These are phyloP conservation scores for Hygrophorus pudorinus DNA, from an alignment of 768 basidiomycete genomes.

Conservation along the genomic window DNA sequence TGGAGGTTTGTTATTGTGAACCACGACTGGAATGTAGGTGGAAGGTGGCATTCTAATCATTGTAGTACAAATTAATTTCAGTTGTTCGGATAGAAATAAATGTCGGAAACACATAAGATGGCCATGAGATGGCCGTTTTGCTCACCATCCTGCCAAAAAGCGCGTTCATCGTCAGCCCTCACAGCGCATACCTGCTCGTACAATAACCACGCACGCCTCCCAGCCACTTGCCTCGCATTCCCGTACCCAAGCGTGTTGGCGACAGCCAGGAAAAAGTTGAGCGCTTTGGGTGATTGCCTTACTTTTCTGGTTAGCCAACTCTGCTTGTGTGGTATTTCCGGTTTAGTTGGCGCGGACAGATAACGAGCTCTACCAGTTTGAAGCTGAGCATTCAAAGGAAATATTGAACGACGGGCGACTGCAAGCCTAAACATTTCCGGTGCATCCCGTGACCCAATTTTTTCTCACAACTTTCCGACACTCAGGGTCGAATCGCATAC, in stretches of 20 bases:
- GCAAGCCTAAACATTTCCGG: too few species aligned
- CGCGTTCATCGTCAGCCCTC: conserved; percentile 46
- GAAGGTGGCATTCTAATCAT: conserved; percentile 75
- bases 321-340: conserved; percentile 5
- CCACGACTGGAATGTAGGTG: conserved; percentile 95
- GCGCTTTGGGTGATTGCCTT: conserved; percentile 37
- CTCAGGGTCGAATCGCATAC: too few species aligned
- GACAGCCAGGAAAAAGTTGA: conserved; percentile 35
- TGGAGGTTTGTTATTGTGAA: conserved; percentile 91
- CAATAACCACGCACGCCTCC: conserved; percentile 42
- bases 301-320: conserved; percentile 51
- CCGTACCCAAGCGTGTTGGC: conserved; percentile 49
- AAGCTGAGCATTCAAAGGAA: too few species aligned
- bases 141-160: conserved; percentile 60
- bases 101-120: background rate
- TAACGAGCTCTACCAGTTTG: too few species aligned
- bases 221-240: conserved; percentile 51
- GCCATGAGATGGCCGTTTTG: too few species aligned
- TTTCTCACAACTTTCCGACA: too few species aligned
- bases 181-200: conserved; percentile 49
- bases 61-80: background rate
- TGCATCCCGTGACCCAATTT: too few species aligned
- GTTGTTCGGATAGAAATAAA: background rate
- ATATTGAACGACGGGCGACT: too few species aligned
- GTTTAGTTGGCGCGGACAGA: too few species aligned